Evolutionary conservation across 2,329 filamentous ascomycete genomes (phyloP).

Genomic region (Penicillium polonicum): DNA sequence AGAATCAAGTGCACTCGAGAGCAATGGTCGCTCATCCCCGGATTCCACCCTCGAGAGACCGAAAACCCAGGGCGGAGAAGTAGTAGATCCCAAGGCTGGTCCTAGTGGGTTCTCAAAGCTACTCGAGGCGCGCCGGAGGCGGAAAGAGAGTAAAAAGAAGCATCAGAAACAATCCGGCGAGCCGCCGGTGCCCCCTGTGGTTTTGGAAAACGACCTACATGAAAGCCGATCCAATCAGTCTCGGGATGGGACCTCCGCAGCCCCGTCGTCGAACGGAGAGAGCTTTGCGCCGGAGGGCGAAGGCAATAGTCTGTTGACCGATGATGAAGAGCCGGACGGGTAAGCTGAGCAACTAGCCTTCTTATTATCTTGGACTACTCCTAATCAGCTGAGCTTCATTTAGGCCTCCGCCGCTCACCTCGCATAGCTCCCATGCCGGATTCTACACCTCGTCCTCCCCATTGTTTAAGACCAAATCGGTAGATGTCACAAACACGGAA

Average conservation of each 20-base stretch:
- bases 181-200: slow-evolving; percentile 21
- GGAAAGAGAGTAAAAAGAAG: slow-evolving; percentile 42
- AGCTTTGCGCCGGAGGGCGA: slow-evolving; percentile 25
- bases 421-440: slow-evolving; percentile 64
- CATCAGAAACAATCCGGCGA: slow-evolving; percentile 25
- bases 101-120: slow-evolving; percentile 54
- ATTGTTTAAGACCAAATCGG: slow-evolving; percentile 58
- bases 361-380: neutral
- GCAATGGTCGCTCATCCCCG: slow-evolving; percentile 39
- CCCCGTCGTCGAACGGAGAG: slow-evolving; percentile 26
- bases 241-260: slow-evolving; percentile 24
- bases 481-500: slow-evolving; percentile 42
- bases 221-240: slow-evolving; percentile 27
- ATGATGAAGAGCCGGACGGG: slow-evolving; percentile 44
- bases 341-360: slow-evolving; percentile 21
- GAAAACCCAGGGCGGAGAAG: slow-evolving; percentile 41
- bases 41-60: slow-evolving; percentile 41
- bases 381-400: slow-evolving; percentile 5
- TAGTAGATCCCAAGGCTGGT: slow-evolving; percentile 39
- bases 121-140: slow-evolving; percentile 45
- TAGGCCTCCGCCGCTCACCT: slow-evolving; percentile 50
- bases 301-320: slow-evolving; percentile 32
- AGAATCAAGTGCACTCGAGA: slow-evolving; percentile 34
- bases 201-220: slow-evolving; percentile 24
- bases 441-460: slow-evolving; percentile 69